Conservation (phyloP, 1,284 basidiomycete species). For the Puccinia polysora region DNA sequence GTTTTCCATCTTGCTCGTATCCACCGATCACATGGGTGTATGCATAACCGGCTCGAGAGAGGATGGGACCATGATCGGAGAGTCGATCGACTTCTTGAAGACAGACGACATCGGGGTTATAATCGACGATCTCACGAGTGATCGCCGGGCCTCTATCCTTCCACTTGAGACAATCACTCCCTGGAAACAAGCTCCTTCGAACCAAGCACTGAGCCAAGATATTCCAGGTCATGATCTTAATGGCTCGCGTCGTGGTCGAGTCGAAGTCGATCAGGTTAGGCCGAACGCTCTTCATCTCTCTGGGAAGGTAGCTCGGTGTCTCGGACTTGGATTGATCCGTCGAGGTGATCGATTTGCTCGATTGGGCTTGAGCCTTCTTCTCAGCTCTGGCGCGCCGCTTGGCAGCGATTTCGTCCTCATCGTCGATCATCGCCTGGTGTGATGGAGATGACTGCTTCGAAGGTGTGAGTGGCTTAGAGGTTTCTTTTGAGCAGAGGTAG, state of each 20-base stretch:
- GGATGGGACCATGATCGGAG: conserved; percentile 3
- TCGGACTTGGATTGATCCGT: background rate
- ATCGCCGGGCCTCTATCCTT: conserved; percentile 37
- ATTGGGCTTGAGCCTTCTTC: background rate
- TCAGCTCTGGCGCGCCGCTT: conserved; percentile 9
- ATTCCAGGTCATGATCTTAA: conserved; percentile 43
- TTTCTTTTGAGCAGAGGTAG: too few relatives aligned
- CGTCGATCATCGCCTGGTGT: background rate
- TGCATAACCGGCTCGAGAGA: conserved; percentile 20
- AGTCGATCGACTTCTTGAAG: conserved; percentile 40
- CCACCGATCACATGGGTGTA: conserved; percentile 29
- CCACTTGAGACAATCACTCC: conserved; percentile 41
- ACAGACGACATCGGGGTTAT: conserved; percentile 35
- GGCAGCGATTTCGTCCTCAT: conserved; percentile 1
- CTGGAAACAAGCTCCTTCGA: conserved; percentile 36
- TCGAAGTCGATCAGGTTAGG: background rate
- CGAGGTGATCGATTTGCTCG: background rate
- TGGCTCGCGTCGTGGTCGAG: background rate
- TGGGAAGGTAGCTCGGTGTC: background rate
- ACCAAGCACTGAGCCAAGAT: conserved; percentile 41
- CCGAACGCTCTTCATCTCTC: background rate
- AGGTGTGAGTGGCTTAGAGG: too few relatives aligned
- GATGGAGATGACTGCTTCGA: too few relatives aligned
- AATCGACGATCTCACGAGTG: conserved; percentile 32
- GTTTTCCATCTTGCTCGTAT: conserved; percentile 39